phyloP scores from a whole-genome alignment of 176 grass and related monocot genomes.

The Raddia distichophylla region DNA sequence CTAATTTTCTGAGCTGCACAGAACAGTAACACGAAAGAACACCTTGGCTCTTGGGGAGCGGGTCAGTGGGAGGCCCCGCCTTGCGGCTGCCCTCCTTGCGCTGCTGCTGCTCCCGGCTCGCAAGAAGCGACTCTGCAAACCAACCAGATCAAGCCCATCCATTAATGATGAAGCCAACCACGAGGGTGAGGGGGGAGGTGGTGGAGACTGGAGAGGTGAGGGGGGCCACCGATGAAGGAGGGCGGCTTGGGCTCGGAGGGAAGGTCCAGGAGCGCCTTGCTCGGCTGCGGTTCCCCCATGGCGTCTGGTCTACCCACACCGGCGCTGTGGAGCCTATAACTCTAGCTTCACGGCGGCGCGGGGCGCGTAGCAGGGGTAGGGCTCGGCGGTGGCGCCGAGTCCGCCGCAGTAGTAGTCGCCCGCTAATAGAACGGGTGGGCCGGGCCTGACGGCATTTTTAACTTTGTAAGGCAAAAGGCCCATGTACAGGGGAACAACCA shows the following conservation, averaged over 20 bases:
- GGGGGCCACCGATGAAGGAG: constrained; percentile 46
- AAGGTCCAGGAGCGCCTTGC: constrained; percentile 59
- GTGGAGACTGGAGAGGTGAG: not conserved
- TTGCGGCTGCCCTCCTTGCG: constrained; percentile 32
- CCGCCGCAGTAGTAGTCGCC: not conserved
- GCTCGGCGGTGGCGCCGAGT: not conserved
- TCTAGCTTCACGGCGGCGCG: not conserved
- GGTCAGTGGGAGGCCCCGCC: constrained; percentile 27
- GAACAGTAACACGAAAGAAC: not conserved
- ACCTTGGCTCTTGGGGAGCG: constrained; percentile 72
- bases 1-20: not conserved
- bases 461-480: too few species aligned
- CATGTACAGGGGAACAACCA: too few species aligned
- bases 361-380: constrained; percentile 18
- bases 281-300: constrained; percentile 54
- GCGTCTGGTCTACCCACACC: not conserved
- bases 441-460: not conserved
- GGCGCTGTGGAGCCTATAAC: not conserved
- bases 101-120: constrained; percentile 24
- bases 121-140: constrained; percentile 57
- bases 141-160: not conserved
- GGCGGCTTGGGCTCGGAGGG: constrained; percentile 46
- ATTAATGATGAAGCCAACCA: constrained; percentile 13
- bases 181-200: not conserved
- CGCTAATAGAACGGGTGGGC: not conserved